Percentiles rank a stretch among this genome's conserved stretches.
These are phyloP conservation scores for Coprinopsis marcescibilis DNA, from an alignment of 768 basidiomycete species.

Conservation along the genomic window DNA sequence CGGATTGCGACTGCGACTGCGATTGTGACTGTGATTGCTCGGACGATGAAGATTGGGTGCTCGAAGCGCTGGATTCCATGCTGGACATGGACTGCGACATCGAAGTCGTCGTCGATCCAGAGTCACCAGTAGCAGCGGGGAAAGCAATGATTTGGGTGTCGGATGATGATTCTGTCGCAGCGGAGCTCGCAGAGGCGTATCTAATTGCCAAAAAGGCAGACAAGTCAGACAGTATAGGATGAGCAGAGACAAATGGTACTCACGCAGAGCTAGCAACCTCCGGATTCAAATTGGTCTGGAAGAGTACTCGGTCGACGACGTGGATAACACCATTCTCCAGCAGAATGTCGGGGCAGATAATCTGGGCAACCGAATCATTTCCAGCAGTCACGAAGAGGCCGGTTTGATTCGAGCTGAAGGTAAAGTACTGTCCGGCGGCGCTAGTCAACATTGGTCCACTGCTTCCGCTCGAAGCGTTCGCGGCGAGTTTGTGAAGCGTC, in stretches of 20 bases:
- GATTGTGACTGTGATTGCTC: no score
- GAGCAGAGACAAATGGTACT: background rate
- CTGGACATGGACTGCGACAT: background rate
- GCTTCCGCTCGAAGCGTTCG: constrained; percentile 13
- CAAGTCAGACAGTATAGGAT: no score
- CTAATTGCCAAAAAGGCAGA: no score
- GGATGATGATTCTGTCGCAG: constrained; percentile 33
- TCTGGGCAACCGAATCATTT: constrained; percentile 27
- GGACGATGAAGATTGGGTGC: no score
- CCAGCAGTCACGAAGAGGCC: constrained; percentile 49
- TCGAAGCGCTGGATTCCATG: background rate
- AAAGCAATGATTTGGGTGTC: constrained; percentile 33
- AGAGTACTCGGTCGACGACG: constrained; percentile 48
- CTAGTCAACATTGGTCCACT: constrained; percentile 35
- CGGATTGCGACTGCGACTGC: no score
- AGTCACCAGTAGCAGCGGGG: constrained; percentile 1
- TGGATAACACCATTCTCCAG: constrained; percentile 67
- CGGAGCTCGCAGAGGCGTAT: constrained; percentile 35
- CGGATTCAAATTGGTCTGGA: constrained; percentile 37
- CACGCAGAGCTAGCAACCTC: constrained; percentile 42
- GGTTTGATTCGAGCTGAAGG: constrained; percentile 46
- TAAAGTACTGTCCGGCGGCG: constrained; percentile 50
- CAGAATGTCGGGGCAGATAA: constrained; percentile 56
- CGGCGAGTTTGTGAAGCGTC: constrained; percentile 23
- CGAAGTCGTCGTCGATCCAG: background rate